Evolutionary conservation across 2,329 filamentous ascomycete species (phyloP).

Genomic region (Cordyceps fumosorosea): DNA sequence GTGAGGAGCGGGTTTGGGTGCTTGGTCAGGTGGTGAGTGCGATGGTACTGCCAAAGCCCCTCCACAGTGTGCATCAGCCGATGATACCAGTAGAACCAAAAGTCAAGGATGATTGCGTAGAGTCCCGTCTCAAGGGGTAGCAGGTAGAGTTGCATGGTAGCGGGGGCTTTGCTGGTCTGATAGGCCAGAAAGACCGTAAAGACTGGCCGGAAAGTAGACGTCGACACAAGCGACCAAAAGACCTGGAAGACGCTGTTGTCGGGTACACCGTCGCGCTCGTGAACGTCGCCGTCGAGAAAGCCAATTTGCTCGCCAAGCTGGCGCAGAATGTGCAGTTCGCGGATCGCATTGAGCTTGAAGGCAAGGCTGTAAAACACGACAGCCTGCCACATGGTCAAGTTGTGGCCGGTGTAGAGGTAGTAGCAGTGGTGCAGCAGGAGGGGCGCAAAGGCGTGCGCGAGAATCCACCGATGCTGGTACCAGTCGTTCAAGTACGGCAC

Average conservation of each 20-base stretch:
- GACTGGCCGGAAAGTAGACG: slow-evolving; percentile 18
- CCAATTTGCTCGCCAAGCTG: slow-evolving; percentile 26
- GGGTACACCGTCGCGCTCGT: slow-evolving; percentile 28
- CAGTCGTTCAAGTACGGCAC: slow-evolving; percentile 25
- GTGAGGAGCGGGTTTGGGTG: slow-evolving; percentile 34
- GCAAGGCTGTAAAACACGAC: slow-evolving; percentile 23
- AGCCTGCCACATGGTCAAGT: slow-evolving; percentile 9
- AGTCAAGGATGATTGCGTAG: slow-evolving; percentile 33
- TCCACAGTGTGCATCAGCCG: slow-evolving; percentile 33
- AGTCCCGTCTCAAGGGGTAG: slow-evolving; percentile 25
- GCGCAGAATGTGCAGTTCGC: slow-evolving; percentile 24
- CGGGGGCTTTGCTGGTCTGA: slow-evolving; percentile 11
- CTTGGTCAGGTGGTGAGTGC: slow-evolving; percentile 39
- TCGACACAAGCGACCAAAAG: slow-evolving; percentile 18
- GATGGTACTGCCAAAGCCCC: slow-evolving; percentile 32
- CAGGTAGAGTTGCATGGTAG: slow-evolving; percentile 19
- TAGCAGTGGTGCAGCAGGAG: slow-evolving; percentile 20
- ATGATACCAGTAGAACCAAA: slow-evolving; percentile 22
- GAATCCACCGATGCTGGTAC: slow-evolving; percentile 26
- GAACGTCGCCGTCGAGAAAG: slow-evolving; percentile 22
- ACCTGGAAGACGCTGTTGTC: slow-evolving; percentile 23
- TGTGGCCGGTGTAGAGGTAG: slow-evolving; percentile 13
- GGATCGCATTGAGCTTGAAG: slow-evolving; percentile 25
- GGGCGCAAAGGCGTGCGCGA: slow-evolving; percentile 22
- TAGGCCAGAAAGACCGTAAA: slow-evolving; percentile 23